A percentile compares a stretch with the other conserved stretches of the same genome.
phyloP scores from a whole-genome alignment of 176 grass and related monocot species.

The Dendrocalamus sinicus region DNA sequence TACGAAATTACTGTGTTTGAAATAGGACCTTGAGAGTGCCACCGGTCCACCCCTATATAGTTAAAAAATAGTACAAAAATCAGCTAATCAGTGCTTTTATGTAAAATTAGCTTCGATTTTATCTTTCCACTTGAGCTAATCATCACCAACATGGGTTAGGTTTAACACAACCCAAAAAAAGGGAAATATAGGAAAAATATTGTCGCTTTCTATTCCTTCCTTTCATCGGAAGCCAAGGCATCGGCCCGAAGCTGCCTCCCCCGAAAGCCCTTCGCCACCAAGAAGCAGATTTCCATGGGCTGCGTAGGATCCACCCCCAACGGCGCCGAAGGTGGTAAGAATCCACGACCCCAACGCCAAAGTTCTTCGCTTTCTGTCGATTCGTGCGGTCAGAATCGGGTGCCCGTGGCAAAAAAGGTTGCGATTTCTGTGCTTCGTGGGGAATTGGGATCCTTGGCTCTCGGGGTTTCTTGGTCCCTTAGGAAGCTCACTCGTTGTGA shows the following conservation, averaged over 20 bases:
- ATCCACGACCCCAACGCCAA: conserved; percentile 29
- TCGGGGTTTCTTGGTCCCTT: not conserved
- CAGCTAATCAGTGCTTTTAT: not conserved
- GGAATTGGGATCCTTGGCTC: not conserved
- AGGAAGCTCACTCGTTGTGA: not conserved
- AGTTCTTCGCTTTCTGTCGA: conserved; percentile 10
- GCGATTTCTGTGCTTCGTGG: conserved; percentile 7
- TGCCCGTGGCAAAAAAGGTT: not conserved
- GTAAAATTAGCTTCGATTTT: not conserved
- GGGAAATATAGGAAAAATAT: not conserved
- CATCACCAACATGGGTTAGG: not conserved
- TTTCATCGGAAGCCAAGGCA: conserved; percentile 16
- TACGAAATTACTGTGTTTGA: not conserved
- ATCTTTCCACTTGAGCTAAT: not conserved
- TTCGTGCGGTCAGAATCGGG: conserved; percentile 25
- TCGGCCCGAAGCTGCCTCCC: not conserved
- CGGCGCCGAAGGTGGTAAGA: conserved; percentile 36
- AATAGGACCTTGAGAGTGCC: no score
- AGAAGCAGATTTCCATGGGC: conserved; percentile 44
- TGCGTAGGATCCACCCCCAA: conserved; percentile 57
- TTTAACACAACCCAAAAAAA: not conserved
- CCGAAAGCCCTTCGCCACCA: conserved; percentile 16
- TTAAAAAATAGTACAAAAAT: not conserved
- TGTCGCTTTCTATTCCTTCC: conserved; percentile 29
- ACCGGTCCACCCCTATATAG: not conserved